A percentile compares a stretch with the other conserved stretches of the same genome.
phyloP scores from a whole-genome alignment of 108 stramenopile genomes.

The Stephanodiscus minutulus region DNA sequence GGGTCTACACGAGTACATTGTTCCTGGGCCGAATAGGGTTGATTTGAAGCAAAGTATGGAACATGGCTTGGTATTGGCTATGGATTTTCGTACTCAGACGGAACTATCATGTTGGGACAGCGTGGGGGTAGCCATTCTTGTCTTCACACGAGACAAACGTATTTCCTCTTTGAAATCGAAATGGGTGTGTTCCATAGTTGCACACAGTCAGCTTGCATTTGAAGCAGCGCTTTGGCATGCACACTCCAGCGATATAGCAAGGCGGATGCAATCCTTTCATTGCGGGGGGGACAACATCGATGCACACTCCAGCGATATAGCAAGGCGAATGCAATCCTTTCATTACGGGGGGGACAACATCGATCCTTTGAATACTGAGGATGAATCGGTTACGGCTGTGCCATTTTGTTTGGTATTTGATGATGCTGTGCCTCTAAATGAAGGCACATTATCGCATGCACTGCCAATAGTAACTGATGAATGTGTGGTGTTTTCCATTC shows the following conservation, averaged over 20 bases:
- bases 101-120: not conserved
- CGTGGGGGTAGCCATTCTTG: conserved; percentile 33
- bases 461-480: conserved; percentile 41
- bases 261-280: conserved; percentile 18
- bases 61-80: conserved; percentile 37
- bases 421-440: conserved; percentile 42
- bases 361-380: not conserved
- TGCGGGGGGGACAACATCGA: conserved; percentile 8
- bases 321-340: conserved; percentile 19
- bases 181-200: conserved; percentile 53
- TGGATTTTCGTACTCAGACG: not conserved
- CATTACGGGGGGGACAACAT: conserved; percentile 2
- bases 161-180: conserved; percentile 45
- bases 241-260: conserved; percentile 33
- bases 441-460: conserved; percentile 33
- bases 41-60: conserved; percentile 40
- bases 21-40: conserved; percentile 31
- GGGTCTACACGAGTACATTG: conserved; percentile 46
- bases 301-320: conserved; percentile 38
- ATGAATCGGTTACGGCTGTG: not conserved
- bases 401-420: conserved; percentile 53
- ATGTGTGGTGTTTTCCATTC: conserved; percentile 38
- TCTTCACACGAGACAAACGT: conserved; percentile 33
- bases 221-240: conserved; percentile 44
- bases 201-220: conserved; percentile 33